phyloP scores from a whole-genome alignment of 163 green algal genomes.

The Scenedesmus sp. region DNA sequence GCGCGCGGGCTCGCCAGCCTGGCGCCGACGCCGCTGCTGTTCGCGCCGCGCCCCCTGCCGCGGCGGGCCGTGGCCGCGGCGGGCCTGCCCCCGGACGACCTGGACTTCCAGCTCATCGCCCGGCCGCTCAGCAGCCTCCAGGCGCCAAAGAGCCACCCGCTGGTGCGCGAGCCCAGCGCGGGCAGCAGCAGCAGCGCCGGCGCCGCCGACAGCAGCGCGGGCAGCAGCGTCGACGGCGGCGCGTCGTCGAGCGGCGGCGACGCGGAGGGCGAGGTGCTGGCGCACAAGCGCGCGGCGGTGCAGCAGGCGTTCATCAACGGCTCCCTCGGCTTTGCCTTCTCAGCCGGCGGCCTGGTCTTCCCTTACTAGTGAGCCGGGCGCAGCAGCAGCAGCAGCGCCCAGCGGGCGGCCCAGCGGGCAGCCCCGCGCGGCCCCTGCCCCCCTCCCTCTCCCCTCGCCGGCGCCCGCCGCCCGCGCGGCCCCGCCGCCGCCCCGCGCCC shows the following conservation, averaged over 20 bases:
- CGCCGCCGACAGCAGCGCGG: not conserved
- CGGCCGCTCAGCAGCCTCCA: too few relatives aligned
- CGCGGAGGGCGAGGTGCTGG: conserved; percentile 10
- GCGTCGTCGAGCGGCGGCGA: not conserved
- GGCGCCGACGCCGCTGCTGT: too few relatives aligned
- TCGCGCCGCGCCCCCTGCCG: too few relatives aligned
- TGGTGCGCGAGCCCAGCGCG: not conserved
- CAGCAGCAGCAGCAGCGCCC: not conserved
- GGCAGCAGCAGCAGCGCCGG: not conserved
- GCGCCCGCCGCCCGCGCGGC: too few relatives aligned
- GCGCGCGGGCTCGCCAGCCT: too few relatives aligned
- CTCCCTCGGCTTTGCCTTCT: conserved; percentile 43
- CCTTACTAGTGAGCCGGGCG: conserved; percentile 66
- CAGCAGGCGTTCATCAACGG: conserved; percentile 35
- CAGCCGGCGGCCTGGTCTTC: conserved; percentile 77
- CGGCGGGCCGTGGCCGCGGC: too few relatives aligned
- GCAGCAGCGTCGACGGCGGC: conserved; percentile 6
- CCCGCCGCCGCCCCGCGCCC: too few relatives aligned
- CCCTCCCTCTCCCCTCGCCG: too few relatives aligned
- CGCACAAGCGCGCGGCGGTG: conserved; percentile 14
- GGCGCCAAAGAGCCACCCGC: not conserved
- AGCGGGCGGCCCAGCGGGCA: too few relatives aligned
- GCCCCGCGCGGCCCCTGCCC: too few relatives aligned
- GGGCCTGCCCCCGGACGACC: too few relatives aligned
- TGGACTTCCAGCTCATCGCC: too few relatives aligned